Evolutionary conservation across 75 land plant genomes (phyloP).

Genomic region (Gnetum montanum): DNA sequence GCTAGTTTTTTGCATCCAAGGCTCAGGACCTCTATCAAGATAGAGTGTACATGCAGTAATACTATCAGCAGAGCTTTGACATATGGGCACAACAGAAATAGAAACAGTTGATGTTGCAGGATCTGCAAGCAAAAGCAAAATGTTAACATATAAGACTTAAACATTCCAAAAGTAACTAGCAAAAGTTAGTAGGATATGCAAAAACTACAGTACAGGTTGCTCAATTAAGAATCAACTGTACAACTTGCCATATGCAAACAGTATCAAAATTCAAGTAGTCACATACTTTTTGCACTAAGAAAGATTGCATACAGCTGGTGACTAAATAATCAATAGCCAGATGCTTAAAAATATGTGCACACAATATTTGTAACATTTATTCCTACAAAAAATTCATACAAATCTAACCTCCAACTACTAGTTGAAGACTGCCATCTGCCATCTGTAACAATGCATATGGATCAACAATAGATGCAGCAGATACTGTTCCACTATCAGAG

Average conservation of each 20-base stretch:
- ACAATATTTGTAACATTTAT: no score
- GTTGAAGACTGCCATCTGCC: constrained; percentile 86
- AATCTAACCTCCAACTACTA: constrained; percentile 81
- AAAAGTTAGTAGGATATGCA: not conserved
- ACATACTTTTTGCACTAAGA: no score
- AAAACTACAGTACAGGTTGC: no score
- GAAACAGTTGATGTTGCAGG: constrained; percentile 57
- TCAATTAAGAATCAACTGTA: no score
- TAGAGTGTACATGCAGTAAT: constrained; percentile 86
- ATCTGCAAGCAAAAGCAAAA: constrained; percentile 43
- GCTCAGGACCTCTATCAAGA: constrained; percentile 86
- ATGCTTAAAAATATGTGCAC: no score
- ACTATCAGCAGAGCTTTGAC: constrained; percentile 32
- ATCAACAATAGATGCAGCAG: constrained; percentile 81
- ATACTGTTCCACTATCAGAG: constrained; percentile 32
- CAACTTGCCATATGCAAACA: no score
- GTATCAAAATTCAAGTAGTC: no score
- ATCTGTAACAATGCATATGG: constrained; percentile 86
- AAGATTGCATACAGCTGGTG: no score
- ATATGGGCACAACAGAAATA: constrained; percentile 37
- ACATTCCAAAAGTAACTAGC: no score
- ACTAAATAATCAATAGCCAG: no score
- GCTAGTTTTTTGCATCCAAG: constrained; percentile 89
- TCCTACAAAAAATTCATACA: no score
- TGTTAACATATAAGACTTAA: not conserved